Evolutionary conservation across 768 basidiomycete genomes (phyloP), one percentile per base, ranked within the genome.

Genomic region (Leccinellum albellum): DNA sequence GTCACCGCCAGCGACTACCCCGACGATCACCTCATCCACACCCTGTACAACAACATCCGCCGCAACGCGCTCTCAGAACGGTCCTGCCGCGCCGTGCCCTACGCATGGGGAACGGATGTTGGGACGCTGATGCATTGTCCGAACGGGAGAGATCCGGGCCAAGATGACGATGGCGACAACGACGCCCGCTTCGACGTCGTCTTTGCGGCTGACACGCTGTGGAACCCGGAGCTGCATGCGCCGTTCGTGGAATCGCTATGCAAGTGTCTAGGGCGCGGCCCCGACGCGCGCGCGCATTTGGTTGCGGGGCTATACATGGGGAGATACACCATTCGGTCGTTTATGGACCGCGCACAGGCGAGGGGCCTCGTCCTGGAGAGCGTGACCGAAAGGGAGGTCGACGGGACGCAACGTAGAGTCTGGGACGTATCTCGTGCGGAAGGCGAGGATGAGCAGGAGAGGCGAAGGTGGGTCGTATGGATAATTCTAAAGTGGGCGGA

Each of bases 231-330:
- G 23, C 60, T 79, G 3, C 89, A 91, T 61, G 59, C 50, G 0
- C 60, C 77, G 10, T 83, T 89, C 53, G 70, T 88, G 35, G 67
- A 77, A 6, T 79, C 86, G 4, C 72, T 91, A 15, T 71, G 70
- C 45, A 55, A 62, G 58, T 81, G 81, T 17, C 75, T 90, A 32
- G 74, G 70, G 50, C 78, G 66, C 51, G 66, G 73, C 10, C 54
- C 70, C 2, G 59, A 73, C 37, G 74, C 88, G 29, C 80, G 87
- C 10, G 66, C 83, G 49, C 79, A 89, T 64, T 65, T 91, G n/a
- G 78, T 91, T 8, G 86, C 86, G 3, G 89, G 89, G 0, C 63
- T 91, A 51, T 89, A 91, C 62, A 91, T 89, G 0, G 90, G 88
- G 3, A 75, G 86, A 50, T 90, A 88, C 64, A 84, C 87, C 2